phyloP scores from a whole-genome alignment of 768 basidiomycete species.

The Boletales sp. region DNA sequence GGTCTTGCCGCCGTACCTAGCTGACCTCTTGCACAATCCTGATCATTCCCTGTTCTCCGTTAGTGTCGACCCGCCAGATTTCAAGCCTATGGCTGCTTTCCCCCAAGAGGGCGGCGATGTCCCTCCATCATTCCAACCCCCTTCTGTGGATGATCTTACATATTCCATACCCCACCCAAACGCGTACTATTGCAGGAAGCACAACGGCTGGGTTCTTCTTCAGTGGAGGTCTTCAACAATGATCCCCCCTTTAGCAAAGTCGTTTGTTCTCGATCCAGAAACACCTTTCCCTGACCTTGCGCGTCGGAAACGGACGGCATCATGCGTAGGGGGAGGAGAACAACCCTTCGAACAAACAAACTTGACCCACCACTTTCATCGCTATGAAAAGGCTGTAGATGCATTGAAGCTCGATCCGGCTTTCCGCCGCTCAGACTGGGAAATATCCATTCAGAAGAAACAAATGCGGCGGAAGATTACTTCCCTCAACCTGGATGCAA shows the following conservation, averaged over 20 bases:
- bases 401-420: constrained; percentile 64
- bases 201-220: constrained; percentile 80
- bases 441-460: constrained; percentile 45
- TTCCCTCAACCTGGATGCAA: constrained; percentile 31
- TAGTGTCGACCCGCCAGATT: constrained; percentile 36
- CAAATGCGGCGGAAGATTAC: constrained; percentile 52
- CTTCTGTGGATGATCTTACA: constrained; percentile 62
- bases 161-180: constrained; percentile 75
- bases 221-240: constrained; percentile 63
- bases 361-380: constrained; percentile 80
- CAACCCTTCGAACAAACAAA: constrained; percentile 46
- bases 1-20: constrained; percentile 63
- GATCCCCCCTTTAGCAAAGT: constrained; percentile 56
- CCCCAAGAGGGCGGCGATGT: constrained; percentile 17
- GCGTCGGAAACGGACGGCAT: constrained; percentile 44
- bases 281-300: constrained; percentile 53
- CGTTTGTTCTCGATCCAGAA: constrained; percentile 42
- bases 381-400: constrained; percentile 67
- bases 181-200: constrained; percentile 78
- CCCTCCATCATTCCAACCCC: constrained; percentile 29
- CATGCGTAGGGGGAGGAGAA: constrained; percentile 54
- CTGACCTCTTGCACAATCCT: constrained; percentile 65
- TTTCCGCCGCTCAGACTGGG: constrained; percentile 58
- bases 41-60: constrained; percentile 71
- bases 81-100: constrained; percentile 20